Base-by-base conservation (phyloP, 148 eudicot genomes). In the Rhododendron ferrugineum region DNA sequence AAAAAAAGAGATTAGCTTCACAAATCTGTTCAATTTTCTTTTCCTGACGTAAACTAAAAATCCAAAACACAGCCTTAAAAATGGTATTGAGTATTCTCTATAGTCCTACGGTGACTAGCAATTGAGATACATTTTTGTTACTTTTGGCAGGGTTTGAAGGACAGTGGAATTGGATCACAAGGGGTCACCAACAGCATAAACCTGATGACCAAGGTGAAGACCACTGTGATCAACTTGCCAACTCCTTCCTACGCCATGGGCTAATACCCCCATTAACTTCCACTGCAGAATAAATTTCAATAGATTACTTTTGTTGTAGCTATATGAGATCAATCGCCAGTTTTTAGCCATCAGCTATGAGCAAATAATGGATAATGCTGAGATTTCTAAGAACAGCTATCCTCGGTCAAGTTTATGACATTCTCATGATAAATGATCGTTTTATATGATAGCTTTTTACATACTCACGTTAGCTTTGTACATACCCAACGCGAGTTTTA, bases 161-260 rank as follows among this genome's bases (percentile, higher is more conserved):
- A 97, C 91, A 97, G 99, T 79, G 99, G 99, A 79, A 94, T 97
- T 47, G 98, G 99, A 28, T 97, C 99, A 3, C 99, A 97, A 84
- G 99, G 99, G 28, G 89, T 95, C 85, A 94, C 98, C 47, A 97
- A 97, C 90, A 97, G 99, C 88, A 97, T 97, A 75, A 95, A 90
- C 84, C 93, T 97, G 98, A 97, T 97, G 99, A 92, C 93, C 78
- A 97, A 97, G 89, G 88, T 93, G 34, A 97, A 97, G 94, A 97
- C 91, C 92, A 97, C 99, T 72, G 99, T 97, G 36, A 97, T 97
- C 89, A 97, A 97, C 89, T 90, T 97, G 94, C 99, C 99, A 73
- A 87, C 92, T 47, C 95, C 99, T 49, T 84, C 93, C 40, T 95
- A 97, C 88, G 90, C 99, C 16, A 95, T 97, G 95, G 99, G 99